Conservation (phyloP, 495 filamentous ascomycete genomes). For the Penicillium crystallinum region DNA sequence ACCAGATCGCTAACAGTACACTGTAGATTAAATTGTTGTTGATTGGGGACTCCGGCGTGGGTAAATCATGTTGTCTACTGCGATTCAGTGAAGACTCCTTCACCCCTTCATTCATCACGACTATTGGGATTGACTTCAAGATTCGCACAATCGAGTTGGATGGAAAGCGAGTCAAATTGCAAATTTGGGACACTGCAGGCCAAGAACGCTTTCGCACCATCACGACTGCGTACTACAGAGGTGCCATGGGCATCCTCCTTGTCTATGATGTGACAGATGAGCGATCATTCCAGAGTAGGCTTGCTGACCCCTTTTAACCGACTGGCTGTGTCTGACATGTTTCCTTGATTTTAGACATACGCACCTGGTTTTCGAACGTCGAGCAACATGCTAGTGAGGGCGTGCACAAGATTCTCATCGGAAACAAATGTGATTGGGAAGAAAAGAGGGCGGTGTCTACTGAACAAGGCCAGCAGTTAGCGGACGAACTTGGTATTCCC, state of each 20-base stretch:
- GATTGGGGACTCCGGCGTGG: constrained; percentile 96
- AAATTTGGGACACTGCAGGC: constrained; percentile 99
- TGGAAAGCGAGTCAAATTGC: constrained; percentile 95
- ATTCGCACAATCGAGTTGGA: constrained; percentile 98
- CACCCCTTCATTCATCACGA: constrained; percentile 97
- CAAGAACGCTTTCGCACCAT: constrained; percentile 98
- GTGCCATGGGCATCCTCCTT: constrained; percentile 95
- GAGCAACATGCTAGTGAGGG: constrained; percentile 98
- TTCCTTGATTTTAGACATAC: constrained; percentile 65
- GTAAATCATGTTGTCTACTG: constrained; percentile 96
- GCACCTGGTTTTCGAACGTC: constrained; percentile 98
- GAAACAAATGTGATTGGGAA: constrained; percentile 99
- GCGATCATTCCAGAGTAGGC: constrained; percentile 90
- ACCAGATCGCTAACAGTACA: constrained; percentile 4
- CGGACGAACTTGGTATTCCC: constrained; percentile 93
- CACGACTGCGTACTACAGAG: constrained; percentile 97
- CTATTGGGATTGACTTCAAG: constrained; percentile 99
- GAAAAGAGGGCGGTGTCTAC: constrained; percentile 93
- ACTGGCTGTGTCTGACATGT: neutral
- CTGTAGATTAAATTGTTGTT: constrained; percentile 99
- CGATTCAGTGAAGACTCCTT: constrained; percentile 99
- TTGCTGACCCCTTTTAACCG: neutral
- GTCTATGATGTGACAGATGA: constrained; percentile 99
- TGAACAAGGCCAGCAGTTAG: constrained; percentile 87
- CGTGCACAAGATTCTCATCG: constrained; percentile 99